These are phyloP conservation scores for Nitzschia inconspicua DNA, from an alignment of 108 stramenopile species.

Conservation along the genomic window DNA sequence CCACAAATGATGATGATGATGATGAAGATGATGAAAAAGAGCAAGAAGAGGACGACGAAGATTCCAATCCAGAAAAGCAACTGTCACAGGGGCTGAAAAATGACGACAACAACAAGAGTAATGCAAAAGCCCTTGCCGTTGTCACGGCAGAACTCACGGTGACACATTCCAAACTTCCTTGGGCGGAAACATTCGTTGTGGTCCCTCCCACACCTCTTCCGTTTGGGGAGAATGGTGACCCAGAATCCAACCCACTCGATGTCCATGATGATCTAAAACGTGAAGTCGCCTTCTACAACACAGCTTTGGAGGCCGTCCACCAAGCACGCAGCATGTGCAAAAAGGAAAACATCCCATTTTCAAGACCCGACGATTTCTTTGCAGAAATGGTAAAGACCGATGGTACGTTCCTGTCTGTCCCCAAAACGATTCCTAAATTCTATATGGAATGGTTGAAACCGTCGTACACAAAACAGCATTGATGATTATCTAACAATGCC, in stretches of 20 bases:
- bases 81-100: conserved; percentile 27
- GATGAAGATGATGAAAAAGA: conserved; percentile 19
- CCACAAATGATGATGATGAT: conserved; percentile 11
- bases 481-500: not conserved
- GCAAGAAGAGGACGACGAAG: conserved; percentile 31
- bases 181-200: conserved; percentile 76
- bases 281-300: conserved; percentile 95
- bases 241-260: conserved; percentile 47
- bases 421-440: too few species aligned
- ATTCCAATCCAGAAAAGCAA: conserved; percentile 15
- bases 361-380: conserved; percentile 95
- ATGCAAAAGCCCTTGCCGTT: conserved; percentile 41
- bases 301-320: conserved; percentile 85
- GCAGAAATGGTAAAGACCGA: conserved; percentile 99
- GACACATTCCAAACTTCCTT: conserved; percentile 44
- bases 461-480: too few species aligned
- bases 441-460: too few species aligned
- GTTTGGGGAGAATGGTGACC: conserved; percentile 55
- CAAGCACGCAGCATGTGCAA: conserved; percentile 63
- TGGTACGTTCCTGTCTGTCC: too few species aligned
- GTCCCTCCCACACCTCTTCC: conserved; percentile 68
- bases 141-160: conserved; percentile 32
- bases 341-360: conserved; percentile 62
- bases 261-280: conserved; percentile 96
- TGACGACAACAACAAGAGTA: conserved; percentile 14